Evolutionary conservation across 129 eudicot genomes (phyloP).

Genomic region (Tagetes erecta): DNA sequence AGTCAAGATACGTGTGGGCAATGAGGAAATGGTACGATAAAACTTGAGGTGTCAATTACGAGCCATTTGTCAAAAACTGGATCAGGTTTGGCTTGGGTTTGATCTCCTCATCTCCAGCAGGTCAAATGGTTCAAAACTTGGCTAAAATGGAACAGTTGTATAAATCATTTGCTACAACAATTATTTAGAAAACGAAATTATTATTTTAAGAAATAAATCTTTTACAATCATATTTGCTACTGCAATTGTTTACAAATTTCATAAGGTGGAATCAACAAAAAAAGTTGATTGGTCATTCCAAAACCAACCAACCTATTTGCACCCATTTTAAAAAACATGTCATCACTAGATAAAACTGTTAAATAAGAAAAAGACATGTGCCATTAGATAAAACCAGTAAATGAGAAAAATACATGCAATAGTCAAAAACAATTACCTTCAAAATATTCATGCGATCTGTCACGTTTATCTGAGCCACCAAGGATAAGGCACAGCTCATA

Average conservation of each 20-base stretch:
- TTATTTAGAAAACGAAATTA: background rate
- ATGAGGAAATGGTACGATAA: conserved; percentile 12
- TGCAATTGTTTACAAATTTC: background rate
- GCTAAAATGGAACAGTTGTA: background rate
- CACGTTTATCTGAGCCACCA: conserved; percentile 89
- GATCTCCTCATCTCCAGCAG: conserved; percentile 6
- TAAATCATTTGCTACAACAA: background rate
- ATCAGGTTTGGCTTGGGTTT: background rate
- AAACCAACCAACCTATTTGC: conserved; percentile 14
- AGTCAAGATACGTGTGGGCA: conserved; percentile 14
- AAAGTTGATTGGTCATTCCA: background rate
- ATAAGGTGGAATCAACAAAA: background rate
- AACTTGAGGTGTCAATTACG: background rate
- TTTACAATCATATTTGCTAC: background rate
- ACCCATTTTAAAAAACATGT: background rate
- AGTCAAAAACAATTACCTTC: conserved; percentile 54
- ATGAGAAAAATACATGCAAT: background rate
- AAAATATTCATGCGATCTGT: conserved; percentile 94
- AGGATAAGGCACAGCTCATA: conserved; percentile 86
- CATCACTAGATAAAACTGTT: background rate
- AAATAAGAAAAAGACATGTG: background rate
- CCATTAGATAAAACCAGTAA: background rate
- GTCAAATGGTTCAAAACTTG: background rate
- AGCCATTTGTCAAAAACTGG: background rate
- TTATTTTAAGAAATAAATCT: background rate